A percentile compares a stretch with the other conserved stretches of the same genome.
Evolutionary conservation across 352 stramenopile species (phyloP).

Genomic region (Stramenopiles sp.): DNA sequence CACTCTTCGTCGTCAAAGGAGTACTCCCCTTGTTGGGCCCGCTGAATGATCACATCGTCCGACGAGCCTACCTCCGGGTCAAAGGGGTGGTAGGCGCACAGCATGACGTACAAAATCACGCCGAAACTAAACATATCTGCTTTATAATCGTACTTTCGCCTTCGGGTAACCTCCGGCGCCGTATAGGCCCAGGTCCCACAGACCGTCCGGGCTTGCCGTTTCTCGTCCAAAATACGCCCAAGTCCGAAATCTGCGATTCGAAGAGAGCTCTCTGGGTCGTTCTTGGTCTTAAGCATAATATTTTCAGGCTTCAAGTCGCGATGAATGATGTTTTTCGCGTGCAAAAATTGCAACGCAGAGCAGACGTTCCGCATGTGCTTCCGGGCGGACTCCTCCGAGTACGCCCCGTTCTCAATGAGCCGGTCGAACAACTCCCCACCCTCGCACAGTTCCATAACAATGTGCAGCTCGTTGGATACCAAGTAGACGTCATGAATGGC

Average conservation of each 20-base stretch:
- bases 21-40: background rate
- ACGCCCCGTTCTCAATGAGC: background rate
- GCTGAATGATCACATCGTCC: background rate
- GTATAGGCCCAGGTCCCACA: background rate
- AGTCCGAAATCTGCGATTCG: background rate
- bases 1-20: background rate
- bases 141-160: background rate
- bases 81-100: background rate
- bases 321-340: background rate
- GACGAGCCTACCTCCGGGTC: background rate
- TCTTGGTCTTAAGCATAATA: background rate
- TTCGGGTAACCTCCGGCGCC: background rate
- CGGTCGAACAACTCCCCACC: constrained; percentile 12
- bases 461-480: background rate
- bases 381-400: background rate
- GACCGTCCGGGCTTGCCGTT: background rate
- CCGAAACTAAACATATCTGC: constrained; percentile 11
- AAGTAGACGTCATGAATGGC: background rate
- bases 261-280: background rate
- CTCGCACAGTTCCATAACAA: background rate
- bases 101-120: background rate
- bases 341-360: background rate
- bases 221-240: background rate
- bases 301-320: constrained; percentile 6
- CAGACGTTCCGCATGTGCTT: background rate